Evolutionary conservation across 108 stramenopile genomes (phyloP), one percentile per base, ranked within the genome.

Genomic region (Skeletonema tropicum): DNA sequence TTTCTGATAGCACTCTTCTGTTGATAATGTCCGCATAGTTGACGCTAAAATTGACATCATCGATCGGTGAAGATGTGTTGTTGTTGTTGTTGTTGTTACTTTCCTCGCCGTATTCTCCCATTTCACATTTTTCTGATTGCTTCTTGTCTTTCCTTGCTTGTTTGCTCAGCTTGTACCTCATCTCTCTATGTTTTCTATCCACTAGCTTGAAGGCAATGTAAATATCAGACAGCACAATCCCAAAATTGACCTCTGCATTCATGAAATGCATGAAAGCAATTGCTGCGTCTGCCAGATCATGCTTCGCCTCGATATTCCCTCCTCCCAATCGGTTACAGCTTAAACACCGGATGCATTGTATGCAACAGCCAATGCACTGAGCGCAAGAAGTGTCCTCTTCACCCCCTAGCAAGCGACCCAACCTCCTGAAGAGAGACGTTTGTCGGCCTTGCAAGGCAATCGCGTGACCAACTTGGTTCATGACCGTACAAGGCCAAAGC

Each of bases 241-340:
- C 72, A 49, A 73, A 73, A 38, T 52, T 46, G 61, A 39, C 61
- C 9, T 62, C 72, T 3, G 10, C 3, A n/a, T 73, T 73, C 30
- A 73, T 63, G 30, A 73, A 73, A 5, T 48, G 45, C 72, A 73
- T 73, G 23, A 73, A 36, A 19, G 72, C 72, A n/a, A 73, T 62
- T 0, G 72, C 72, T 13, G 72, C 72, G 64, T 73, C 72, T 52
- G 25, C 63, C 12, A 73, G 72, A 52, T 73, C 62, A 23, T 26
- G 7, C 45, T 73, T 61, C 33, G 61, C 72, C 63, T 45, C 8
- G 25, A 73, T 73, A 29, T 55, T 73, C 17, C 72, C 72, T 49
- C 72, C 72, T 15, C 72, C 72, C 36, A 73, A 13, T 49, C 15
- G 38, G 57, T 73, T 73, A 63, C 72, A 73, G 60, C 72, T 64